phyloP scores from a whole-genome alignment of 345 rosid species.

The Hibiscus syriacus region DNA sequence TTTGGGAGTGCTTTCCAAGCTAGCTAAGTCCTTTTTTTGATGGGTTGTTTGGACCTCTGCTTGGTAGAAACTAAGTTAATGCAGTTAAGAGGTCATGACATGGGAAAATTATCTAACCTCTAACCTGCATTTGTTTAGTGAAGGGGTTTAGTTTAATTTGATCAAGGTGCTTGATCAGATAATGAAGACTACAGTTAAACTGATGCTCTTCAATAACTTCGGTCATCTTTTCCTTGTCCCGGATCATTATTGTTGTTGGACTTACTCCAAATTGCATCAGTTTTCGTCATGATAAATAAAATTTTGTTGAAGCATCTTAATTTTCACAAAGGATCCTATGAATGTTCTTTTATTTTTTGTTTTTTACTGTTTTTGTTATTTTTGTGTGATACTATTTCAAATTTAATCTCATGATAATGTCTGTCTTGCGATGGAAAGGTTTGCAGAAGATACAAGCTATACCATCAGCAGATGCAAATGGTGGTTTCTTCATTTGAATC shows the following conservation, averaged over 20 bases:
- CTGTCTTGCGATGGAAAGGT: slow-evolving; percentile 29
- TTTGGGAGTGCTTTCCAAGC: no score
- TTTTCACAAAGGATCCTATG: neutral
- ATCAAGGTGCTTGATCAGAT: neutral
- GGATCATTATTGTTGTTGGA: neutral
- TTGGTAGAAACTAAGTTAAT: no score
- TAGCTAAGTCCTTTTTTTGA: no score
- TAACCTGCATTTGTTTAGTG: no score
- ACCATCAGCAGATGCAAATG: slow-evolving; percentile 63
- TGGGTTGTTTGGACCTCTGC: no score
- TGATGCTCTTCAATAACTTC: neutral
- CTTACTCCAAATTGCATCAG: neutral
- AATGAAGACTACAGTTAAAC: slow-evolving; percentile 6
- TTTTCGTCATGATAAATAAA: neutral
- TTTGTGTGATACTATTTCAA: neutral
- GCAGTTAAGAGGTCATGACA: neutral
- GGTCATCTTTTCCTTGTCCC: neutral
- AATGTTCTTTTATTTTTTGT: neutral
- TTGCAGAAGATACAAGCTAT: slow-evolving; percentile 41
- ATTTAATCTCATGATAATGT: neutral
- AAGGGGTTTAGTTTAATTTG: no score
- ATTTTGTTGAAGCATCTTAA: neutral
- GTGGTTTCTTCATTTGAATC: slow-evolving; percentile 59
- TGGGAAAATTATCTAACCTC: no score
- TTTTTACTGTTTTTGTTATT: neutral